phyloP scores from a whole-genome alignment of 2,329 filamentous ascomycete species.

The Exophiala bonariae region DNA sequence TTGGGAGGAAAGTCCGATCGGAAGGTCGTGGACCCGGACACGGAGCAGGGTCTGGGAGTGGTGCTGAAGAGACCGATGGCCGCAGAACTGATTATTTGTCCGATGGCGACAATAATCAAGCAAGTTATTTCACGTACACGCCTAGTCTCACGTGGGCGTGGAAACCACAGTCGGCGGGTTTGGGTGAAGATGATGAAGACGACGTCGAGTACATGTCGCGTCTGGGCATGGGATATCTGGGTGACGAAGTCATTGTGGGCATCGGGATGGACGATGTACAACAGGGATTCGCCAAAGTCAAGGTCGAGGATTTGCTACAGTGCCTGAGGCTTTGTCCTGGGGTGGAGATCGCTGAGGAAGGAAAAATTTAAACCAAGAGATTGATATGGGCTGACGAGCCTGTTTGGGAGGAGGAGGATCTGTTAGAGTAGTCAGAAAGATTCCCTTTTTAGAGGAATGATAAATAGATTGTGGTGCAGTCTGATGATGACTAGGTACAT shows the following conservation, averaged over 20 bases:
- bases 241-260: conserved; percentile 41
- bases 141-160: conserved; percentile 41
- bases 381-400: too few relatives aligned
- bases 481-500: too few relatives aligned
- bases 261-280: conserved; percentile 39
- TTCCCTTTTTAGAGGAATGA: too few relatives aligned
- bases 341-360: conserved; percentile 5
- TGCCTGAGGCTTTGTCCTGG: conserved; percentile 37
- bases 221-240: conserved; percentile 37
- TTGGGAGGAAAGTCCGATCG: too few relatives aligned
- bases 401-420: too few relatives aligned
- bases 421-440: too few relatives aligned
- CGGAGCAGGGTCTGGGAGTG: conserved; percentile 1
- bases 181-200: conserved; percentile 12
- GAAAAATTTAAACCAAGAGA: too few relatives aligned
- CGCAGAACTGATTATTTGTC: too few relatives aligned
- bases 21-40: not conserved
- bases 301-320: conserved; percentile 34
- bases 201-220: conserved; percentile 33
- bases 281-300: conserved; percentile 35
- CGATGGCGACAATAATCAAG: too few relatives aligned
- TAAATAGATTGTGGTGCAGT: too few relatives aligned
- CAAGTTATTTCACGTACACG: conserved; percentile 41
- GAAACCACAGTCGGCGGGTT: conserved; percentile 15
- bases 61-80: not conserved